A percentile compares a stretch with the other conserved stretches of the same genome.
Conservation (phyloP, 345 rosid genomes). For the Syzygium aromaticum region DNA sequence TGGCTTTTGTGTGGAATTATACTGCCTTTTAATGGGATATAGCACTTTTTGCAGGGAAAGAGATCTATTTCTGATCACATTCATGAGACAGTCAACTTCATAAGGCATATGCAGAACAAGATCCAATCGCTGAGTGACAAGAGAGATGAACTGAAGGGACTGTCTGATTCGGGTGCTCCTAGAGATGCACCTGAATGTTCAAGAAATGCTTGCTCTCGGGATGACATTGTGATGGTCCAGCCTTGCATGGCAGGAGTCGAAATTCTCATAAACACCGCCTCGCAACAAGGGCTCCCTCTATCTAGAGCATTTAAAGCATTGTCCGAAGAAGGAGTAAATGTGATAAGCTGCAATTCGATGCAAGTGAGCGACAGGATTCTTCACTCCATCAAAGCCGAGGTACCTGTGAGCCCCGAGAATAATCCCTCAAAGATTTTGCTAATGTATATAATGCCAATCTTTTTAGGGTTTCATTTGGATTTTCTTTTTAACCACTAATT, state of each 20-base stretch:
- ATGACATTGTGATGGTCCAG: slow-evolving; percentile 10
- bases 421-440: not conserved
- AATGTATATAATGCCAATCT: not conserved
- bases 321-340: slow-evolving; percentile 14
- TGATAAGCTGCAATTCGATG: slow-evolving; percentile 24
- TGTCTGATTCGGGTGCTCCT: not conserved
- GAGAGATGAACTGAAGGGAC: slow-evolving; percentile 24
- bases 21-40: not conserved
- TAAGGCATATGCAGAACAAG: slow-evolving; percentile 18
- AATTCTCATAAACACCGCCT: slow-evolving; percentile 12
- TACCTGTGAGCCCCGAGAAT: not conserved
- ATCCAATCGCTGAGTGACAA: slow-evolving; percentile 17
- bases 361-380: slow-evolving; percentile 18
- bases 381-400: slow-evolving; percentile 27
- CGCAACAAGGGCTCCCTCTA: slow-evolving; percentile 13
- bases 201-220: not conserved
- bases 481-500: not conserved
- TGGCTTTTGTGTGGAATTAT: not conserved
- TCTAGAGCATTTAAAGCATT: slow-evolving; percentile 21
- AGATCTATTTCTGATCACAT: slow-evolving; percentile 39
- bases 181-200: not conserved
- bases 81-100: slow-evolving; percentile 31
- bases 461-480: not conserved
- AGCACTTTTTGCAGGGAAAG: slow-evolving; percentile 25
- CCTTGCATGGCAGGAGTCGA: slow-evolving; percentile 27